These are phyloP conservation scores for Rhizopogon vinicolor DNA, from an alignment of 768 basidiomycete genomes.

Conservation along the genomic window DNA sequence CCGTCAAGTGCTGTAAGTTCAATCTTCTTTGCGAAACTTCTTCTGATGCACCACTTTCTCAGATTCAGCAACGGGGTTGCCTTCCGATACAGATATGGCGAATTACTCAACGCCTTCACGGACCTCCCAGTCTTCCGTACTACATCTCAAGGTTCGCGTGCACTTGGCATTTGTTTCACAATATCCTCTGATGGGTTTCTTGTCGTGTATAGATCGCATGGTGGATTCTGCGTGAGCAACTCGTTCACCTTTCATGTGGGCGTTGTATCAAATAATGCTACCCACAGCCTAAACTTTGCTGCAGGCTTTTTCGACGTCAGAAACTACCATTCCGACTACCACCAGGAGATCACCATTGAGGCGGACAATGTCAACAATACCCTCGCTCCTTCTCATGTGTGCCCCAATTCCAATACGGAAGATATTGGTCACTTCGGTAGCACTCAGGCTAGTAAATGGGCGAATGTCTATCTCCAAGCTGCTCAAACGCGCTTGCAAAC, in stretches of 20 bases:
- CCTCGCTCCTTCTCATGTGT: conserved; percentile 35
- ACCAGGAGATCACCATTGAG: conserved; percentile 45
- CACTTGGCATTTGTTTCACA: background rate
- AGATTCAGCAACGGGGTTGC: conserved; percentile 40
- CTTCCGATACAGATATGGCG: conserved; percentile 43
- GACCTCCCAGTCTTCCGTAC: conserved; percentile 48
- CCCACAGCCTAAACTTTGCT: conserved; percentile 38
- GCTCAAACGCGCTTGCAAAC: conserved; percentile 30
- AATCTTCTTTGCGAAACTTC: too few species aligned
- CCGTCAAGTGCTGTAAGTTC: conserved; percentile 32
- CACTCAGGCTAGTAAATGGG: conserved; percentile 29
- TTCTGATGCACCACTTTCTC: background rate
- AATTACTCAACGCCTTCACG: conserved; percentile 35
- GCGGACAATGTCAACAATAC: conserved; percentile 42
- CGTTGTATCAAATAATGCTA: conserved; percentile 10
- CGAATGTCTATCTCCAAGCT: conserved; percentile 32
- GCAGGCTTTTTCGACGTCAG: conserved; percentile 47
- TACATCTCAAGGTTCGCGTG: conserved; percentile 33
- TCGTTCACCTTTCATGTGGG: conserved; percentile 3
- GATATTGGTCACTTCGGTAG: conserved; percentile 17
- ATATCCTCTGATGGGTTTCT: background rate
- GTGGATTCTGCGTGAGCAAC: conserved; percentile 25
- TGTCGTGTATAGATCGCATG: conserved; percentile 22
- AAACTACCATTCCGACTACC: conserved; percentile 34
- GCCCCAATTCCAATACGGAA: conserved; percentile 26